These are phyloP conservation scores for Starmerella ratchasimensis DNA, from an alignment of 805 yeast species.

Conservation along the genomic window DNA sequence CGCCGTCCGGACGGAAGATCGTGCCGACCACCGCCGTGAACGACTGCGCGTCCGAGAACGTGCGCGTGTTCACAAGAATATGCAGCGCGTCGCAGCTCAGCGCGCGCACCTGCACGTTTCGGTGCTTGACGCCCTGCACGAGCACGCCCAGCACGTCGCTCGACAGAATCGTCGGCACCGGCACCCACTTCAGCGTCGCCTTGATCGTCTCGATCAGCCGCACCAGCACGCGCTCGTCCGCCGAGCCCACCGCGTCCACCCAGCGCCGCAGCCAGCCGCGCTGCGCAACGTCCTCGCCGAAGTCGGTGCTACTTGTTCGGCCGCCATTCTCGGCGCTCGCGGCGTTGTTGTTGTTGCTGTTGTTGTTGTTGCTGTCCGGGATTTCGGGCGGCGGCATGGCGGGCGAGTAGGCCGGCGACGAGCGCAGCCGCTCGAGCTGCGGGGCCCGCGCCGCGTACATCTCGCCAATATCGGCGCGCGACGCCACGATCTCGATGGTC, in stretches of 20 bases:
- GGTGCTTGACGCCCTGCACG: constrained; percentile 29
- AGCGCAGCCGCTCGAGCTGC: constrained; percentile 44
- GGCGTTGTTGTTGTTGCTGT: constrained; percentile 36
- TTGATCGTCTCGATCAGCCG: constrained; percentile 70
- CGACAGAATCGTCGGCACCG: constrained; percentile 56
- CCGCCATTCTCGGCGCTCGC: too few relatives aligned
- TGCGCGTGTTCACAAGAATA: constrained; percentile 61
- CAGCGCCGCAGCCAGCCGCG: constrained; percentile 88
- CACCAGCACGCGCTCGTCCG: constrained; percentile 17
- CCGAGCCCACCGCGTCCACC: constrained; percentile 30
- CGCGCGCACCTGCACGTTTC: constrained; percentile 54
- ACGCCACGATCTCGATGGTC: constrained; percentile 70
- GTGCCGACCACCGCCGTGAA: constrained; percentile 66
- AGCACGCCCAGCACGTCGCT: constrained; percentile 55
- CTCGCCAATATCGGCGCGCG: constrained; percentile 46
- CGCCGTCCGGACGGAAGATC: constrained; percentile 62
- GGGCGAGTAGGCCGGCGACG: too few relatives aligned
- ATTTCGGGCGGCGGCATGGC: background rate
- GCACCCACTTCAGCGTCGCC: constrained; percentile 82
- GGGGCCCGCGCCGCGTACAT: constrained; percentile 56
- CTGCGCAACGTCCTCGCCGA: too few relatives aligned
- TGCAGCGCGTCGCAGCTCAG: constrained; percentile 86
- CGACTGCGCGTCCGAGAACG: constrained; percentile 51
- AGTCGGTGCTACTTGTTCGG: too few relatives aligned
- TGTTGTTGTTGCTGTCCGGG: background rate